Evolutionary conservation across 257 asterid genomes (phyloP).

Genomic region (Fraxinus cuspidata): DNA sequence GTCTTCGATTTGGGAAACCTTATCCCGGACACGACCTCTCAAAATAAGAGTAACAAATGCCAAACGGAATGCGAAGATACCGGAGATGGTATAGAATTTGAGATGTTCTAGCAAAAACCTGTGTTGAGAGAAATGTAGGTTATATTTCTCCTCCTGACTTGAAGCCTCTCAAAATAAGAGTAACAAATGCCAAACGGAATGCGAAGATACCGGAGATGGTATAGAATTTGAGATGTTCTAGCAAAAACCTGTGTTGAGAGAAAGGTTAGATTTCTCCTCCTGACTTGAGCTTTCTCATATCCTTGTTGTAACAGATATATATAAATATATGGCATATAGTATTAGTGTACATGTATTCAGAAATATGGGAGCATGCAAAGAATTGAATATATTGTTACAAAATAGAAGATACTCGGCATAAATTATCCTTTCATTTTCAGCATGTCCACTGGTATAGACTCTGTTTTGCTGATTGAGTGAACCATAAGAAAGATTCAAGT

Average conservation of each 20-base stretch:
- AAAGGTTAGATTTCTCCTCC: conserved; percentile 20
- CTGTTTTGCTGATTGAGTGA: background rate
- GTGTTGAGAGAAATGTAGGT: conserved; percentile 24
- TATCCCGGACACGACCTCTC: conserved; percentile 17
- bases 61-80: conserved; percentile 26
- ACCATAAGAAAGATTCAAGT: background rate
- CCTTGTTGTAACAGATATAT: conserved; percentile 20
- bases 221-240: conserved; percentile 53
- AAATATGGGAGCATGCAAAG: conserved; percentile 19
- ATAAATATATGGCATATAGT: conserved; percentile 16
- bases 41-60: conserved; percentile 24
- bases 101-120: conserved; percentile 45
- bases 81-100: conserved; percentile 40
- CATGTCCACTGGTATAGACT: background rate
- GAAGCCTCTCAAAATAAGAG: conserved; percentile 20
- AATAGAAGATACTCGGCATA: conserved; percentile 16
- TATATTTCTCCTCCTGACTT: too few species aligned
- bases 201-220: conserved; percentile 33
- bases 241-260: conserved; percentile 20
- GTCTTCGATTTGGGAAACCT: conserved; percentile 42
- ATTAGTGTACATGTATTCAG: conserved; percentile 31
- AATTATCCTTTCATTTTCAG: background rate
- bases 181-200: conserved; percentile 24
- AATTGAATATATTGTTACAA: conserved; percentile 13
- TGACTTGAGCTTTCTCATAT: conserved; percentile 1